Evolutionary conservation across 257 asterid species (phyloP).

Genomic region (Fraxinus americana): DNA sequence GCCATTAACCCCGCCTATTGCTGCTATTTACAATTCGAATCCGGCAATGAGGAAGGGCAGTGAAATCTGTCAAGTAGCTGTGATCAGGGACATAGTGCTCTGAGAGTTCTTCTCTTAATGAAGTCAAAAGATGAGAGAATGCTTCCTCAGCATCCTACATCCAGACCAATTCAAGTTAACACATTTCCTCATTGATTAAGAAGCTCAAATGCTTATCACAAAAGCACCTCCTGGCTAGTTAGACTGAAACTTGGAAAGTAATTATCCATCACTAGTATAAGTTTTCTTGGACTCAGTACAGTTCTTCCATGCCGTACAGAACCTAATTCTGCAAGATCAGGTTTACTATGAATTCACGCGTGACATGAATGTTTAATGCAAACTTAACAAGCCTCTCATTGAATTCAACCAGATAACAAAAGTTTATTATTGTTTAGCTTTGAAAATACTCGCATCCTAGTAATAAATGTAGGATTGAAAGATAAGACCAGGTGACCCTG

Average conservation of each 20-base stretch:
- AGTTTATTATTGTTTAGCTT: neutral
- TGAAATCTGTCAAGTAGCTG: conserved; percentile 61
- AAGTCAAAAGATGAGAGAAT: conserved; percentile 69
- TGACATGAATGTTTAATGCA: conserved; percentile 5
- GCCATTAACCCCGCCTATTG: conserved; percentile 49
- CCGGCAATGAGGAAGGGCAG: conserved; percentile 48
- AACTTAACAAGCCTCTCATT: neutral
- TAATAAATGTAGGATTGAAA: no score
- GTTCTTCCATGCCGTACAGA: conserved; percentile 52
- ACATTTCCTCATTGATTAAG: conserved; percentile 12
- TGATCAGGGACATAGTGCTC: conserved; percentile 48
- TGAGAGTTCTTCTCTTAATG: conserved; percentile 76
- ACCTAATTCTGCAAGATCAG: conserved; percentile 61
- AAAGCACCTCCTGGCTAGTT: conserved; percentile 77
- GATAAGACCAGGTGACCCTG: no score
- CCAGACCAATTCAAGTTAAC: conserved; percentile 20
- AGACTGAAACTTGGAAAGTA: conserved; percentile 77
- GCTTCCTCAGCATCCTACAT: conserved; percentile 98
- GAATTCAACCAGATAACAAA: neutral
- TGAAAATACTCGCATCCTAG: no score
- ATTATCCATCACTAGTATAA: conserved; percentile 72
- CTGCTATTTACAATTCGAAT: conserved; percentile 37
- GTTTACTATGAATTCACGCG: conserved; percentile 4
- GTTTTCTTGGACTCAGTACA: conserved; percentile 59
- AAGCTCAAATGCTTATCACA: conserved; percentile 17